These are phyloP conservation scores for Cucumis hystrix DNA, from an alignment of 306 rosid species.

Conservation along the genomic window DNA sequence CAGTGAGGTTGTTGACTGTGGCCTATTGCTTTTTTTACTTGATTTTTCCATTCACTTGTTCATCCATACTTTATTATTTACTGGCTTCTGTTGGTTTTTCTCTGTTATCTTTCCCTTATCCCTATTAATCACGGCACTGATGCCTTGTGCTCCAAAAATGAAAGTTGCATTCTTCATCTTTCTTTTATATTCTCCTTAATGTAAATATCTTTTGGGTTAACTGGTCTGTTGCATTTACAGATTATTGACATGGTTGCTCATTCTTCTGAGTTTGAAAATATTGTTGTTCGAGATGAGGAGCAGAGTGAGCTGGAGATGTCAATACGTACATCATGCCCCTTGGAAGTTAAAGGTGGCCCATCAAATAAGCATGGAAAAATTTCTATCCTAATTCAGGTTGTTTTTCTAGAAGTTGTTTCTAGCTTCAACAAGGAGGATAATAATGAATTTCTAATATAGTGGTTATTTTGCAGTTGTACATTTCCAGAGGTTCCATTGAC, in stretches of 20 bases:
- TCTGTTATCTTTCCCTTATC: not conserved
- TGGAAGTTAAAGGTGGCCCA: conserved; percentile 91
- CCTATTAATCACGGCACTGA: not conserved
- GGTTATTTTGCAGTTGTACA: conserved; percentile 59
- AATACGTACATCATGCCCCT: conserved; percentile 61
- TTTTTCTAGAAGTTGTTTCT: conserved; percentile 2
- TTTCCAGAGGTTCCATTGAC: conserved; percentile 82
- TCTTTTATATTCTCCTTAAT: not conserved
- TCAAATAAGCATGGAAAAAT: conserved; percentile 92
- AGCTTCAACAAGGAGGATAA: not conserved
- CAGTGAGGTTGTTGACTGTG: conserved; percentile 60
- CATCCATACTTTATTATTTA: not conserved
- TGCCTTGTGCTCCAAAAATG: not conserved
- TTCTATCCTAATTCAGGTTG: conserved; percentile 90
- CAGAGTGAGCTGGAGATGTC: conserved; percentile 84
- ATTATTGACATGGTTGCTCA: conserved; percentile 89
- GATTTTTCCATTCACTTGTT: not conserved
- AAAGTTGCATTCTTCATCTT: not conserved
- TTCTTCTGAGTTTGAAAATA: conserved; percentile 92
- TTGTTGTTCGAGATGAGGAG: conserved; percentile 95
- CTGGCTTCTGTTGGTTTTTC: not conserved
- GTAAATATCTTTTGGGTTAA: not conserved
- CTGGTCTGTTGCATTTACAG: conserved; percentile 27
- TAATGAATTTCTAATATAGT: conserved; percentile 9
- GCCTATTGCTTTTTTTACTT: not conserved